A percentile compares a stretch with the other conserved stretches of the same genome.
Conservation (phyloP, 306 rosid genomes). For the Malus fusca region DNA sequence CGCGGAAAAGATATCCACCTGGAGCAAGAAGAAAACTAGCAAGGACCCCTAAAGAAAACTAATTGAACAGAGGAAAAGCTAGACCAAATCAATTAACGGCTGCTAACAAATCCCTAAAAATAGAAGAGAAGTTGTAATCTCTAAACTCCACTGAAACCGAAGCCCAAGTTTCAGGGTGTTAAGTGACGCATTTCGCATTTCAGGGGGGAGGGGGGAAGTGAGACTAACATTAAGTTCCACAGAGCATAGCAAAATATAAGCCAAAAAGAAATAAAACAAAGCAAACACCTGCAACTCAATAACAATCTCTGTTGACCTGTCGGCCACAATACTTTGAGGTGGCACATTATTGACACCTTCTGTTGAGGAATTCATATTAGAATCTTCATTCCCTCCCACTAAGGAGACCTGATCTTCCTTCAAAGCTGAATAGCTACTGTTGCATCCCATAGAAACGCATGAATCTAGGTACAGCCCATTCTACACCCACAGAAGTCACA, state of each 20-base stretch:
- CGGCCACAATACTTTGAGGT: constrained; percentile 27
- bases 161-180: too few species aligned
- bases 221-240: background rate
- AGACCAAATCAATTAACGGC: too few species aligned
- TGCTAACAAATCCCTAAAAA: too few species aligned
- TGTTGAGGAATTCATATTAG: constrained; percentile 21
- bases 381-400: constrained; percentile 40
- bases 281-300: constrained; percentile 45
- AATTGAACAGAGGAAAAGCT: too few species aligned
- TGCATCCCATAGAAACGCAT: constrained; percentile 76
- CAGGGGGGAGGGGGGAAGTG: background rate
- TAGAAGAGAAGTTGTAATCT: too few species aligned
- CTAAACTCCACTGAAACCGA: too few species aligned
- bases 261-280: background rate
- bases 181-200: background rate
- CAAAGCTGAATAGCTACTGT: constrained; percentile 76
- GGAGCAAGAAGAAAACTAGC: too few species aligned
- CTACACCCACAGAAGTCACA: constrained; percentile 29
- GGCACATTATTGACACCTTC: constrained; percentile 33
- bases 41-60: too few species aligned
- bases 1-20: too few species aligned
- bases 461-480: constrained; percentile 76
- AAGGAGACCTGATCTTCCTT: constrained; percentile 60
- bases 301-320: constrained; percentile 43
- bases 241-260: background rate